phyloP scores from a whole-genome alignment of 306 rosid genomes.

The Alnus rubra region DNA sequence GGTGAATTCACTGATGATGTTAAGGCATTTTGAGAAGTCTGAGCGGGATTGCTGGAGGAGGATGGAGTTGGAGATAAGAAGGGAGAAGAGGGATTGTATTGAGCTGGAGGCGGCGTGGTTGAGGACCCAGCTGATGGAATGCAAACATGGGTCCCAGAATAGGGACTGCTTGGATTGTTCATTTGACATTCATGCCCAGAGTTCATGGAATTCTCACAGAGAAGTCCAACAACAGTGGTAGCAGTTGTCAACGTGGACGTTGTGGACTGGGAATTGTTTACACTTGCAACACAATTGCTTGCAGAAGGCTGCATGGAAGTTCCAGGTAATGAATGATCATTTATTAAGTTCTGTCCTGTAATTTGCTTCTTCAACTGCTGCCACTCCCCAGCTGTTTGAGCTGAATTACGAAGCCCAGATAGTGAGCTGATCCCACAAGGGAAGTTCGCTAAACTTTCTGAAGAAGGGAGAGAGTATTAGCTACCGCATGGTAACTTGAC shows the following conservation, averaged over 20 bases:
- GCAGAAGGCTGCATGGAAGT: constrained; percentile 58
- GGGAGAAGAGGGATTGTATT: constrained; percentile 61
- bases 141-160: constrained; percentile 75
- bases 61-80: constrained; percentile 83
- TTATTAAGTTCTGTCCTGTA: constrained; percentile 46
- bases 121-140: constrained; percentile 86
- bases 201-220: constrained; percentile 90
- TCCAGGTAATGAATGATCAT: constrained; percentile 61
- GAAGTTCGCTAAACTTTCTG: constrained; percentile 88
- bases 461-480: constrained; percentile 11
- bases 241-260: constrained; percentile 69
- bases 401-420: constrained; percentile 57
- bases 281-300: constrained; percentile 69
- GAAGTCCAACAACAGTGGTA: constrained; percentile 89
- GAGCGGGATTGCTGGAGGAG: constrained; percentile 69
- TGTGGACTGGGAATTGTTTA: constrained; percentile 57
- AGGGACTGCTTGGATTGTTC: constrained; percentile 78
- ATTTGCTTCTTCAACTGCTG: constrained; percentile 51
- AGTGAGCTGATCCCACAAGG: constrained; percentile 69
- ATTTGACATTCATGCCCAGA: constrained; percentile 69
- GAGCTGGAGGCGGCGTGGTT: constrained; percentile 58
- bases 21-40: constrained; percentile 60
- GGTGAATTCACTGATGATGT: constrained; percentile 58
- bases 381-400: constrained; percentile 56
- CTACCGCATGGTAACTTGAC: neutral